Percentiles rank a stretch among this genome's conserved stretches.
Evolutionary conservation across 176 grass and related monocot genomes (phyloP).

Genomic region (Paspalum notatum): DNA sequence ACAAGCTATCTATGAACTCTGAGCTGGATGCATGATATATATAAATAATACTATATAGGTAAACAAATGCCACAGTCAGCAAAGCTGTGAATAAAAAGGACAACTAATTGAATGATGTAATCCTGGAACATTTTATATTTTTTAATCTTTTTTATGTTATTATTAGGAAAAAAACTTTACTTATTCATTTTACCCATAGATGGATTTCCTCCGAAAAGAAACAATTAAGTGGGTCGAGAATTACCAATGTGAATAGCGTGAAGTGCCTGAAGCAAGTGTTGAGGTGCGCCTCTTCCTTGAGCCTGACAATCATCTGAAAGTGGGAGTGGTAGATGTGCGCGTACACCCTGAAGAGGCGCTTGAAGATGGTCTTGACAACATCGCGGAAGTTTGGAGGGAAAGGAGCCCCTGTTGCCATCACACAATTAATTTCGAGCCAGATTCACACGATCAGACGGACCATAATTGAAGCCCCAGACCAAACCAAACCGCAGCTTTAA

Average conservation of each 20-base stretch:
- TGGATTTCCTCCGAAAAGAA: background rate
- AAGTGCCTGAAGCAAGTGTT: slow-evolving; percentile 99
- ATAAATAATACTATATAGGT: background rate
- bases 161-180: background rate
- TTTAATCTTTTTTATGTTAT: background rate
- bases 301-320: slow-evolving; percentile 80
- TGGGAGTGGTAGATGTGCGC: slow-evolving; percentile 93
- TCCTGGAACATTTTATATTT: no score
- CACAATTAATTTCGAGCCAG: background rate
- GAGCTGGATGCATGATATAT: slow-evolving; percentile 10
- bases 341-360: slow-evolving; percentile 94
- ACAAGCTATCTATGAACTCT: background rate
- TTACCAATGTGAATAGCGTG: slow-evolving; percentile 83
- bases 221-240: background rate
- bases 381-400: slow-evolving; percentile 84
- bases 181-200: background rate
- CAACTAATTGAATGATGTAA: no score
- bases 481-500: background rate
- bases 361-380: slow-evolving; percentile 90
- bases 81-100: background rate
- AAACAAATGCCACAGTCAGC: background rate
- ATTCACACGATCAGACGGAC: slow-evolving; percentile 21
- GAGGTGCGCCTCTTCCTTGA: slow-evolving; percentile 93
- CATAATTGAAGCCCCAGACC: no score
- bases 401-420: slow-evolving; percentile 54